A percentile compares a stretch with the other conserved stretches of the same genome.
Evolutionary conservation across 2,329 filamentous ascomycete genomes (phyloP).

Genomic region (Aspergillus viridinutans): DNA sequence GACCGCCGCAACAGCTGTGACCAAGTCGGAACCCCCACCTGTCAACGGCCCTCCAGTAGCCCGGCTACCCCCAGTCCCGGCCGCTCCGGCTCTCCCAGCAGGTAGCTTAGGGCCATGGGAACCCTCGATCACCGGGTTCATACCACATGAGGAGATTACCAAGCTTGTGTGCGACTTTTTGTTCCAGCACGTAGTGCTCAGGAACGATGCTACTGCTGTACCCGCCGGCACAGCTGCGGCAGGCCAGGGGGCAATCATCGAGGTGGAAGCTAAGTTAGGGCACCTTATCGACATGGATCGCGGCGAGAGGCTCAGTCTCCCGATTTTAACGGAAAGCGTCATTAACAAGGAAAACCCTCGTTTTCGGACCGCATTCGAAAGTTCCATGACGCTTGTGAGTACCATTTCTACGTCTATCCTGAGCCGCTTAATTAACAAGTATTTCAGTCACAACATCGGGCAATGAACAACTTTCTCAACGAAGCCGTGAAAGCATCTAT

Average conservation of each 20-base stretch:
- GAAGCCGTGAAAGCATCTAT: conserved; percentile 53
- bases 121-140: conserved; percentile 62
- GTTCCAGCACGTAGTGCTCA: conserved; percentile 65
- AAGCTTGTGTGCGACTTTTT: conserved; percentile 77
- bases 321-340: conserved; percentile 67
- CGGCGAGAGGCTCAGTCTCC: conserved; percentile 63
- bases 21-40: conserved; percentile 20
- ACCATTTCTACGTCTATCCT: not conserved
- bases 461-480: conserved; percentile 83
- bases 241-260: conserved; percentile 67
- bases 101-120: conserved; percentile 44
- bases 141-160: conserved; percentile 70
- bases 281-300: conserved; percentile 71
- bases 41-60: conserved; percentile 25
- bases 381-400: conserved; percentile 82
- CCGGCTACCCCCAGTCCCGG: conserved; percentile 15
- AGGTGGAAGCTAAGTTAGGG: conserved; percentile 93
- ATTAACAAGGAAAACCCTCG: conserved; percentile 53
- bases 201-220: conserved; percentile 57
- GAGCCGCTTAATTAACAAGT: not conserved
- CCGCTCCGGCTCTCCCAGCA: conserved; percentile 1
- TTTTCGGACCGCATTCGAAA: conserved; percentile 66
- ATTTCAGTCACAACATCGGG: conserved; percentile 68
- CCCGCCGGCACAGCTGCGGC: conserved; percentile 54
- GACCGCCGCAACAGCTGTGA: conserved; percentile 12